Base-by-base conservation (phyloP, 768 basidiomycete species). In the Trametes gibbosa region DNA sequence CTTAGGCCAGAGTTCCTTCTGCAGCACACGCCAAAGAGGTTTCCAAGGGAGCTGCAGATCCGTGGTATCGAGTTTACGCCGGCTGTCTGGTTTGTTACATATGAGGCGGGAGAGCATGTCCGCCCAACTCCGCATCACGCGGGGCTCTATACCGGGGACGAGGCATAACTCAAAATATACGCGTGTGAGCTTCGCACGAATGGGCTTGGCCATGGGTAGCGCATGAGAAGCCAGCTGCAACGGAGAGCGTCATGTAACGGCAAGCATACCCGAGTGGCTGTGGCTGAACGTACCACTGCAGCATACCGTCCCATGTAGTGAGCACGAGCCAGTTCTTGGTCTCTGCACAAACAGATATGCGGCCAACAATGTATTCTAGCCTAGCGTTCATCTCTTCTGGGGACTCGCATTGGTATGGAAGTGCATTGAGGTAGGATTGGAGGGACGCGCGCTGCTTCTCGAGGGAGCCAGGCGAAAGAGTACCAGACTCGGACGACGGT, bases 101-200 rank as follows among this genome's bases (percentile, higher is more conserved):
- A 91, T 76, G 45, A 92, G 76, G 57, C 87, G 84, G 46, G 84
- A 80, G 63, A 92, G 77, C 83, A 89, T 89, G 66, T 89, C 87
- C 14, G 87, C 84, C 89, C 90, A 92, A 69, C 78, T 83, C 49
- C 88, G 83, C 59, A 85, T 76, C 63, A 87, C 77, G 42, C 86
- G 84, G 10, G 85, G 79, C 53, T 93, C 90, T 52, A 92, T 75
- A 49, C 90, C 90, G 45, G 90, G 91, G 8, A 90, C 69, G 34
- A 90, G 74, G 69, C 82, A 84, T n/a, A 93, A 73, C 66, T 92
- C 88, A 66, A 89, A 92, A 72, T 92, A 92, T 48, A 93, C 73
- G 37, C 78, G 79, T 14, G 85, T 88, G 53, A 93, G 82, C 69
- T 84, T 86, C 21, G 86, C 84, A 17, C 91, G 87, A 46, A 83